Conservation (phyloP, 2,329 filamentous ascomycete genomes). For the Pseudogymnoascus sp. region DNA sequence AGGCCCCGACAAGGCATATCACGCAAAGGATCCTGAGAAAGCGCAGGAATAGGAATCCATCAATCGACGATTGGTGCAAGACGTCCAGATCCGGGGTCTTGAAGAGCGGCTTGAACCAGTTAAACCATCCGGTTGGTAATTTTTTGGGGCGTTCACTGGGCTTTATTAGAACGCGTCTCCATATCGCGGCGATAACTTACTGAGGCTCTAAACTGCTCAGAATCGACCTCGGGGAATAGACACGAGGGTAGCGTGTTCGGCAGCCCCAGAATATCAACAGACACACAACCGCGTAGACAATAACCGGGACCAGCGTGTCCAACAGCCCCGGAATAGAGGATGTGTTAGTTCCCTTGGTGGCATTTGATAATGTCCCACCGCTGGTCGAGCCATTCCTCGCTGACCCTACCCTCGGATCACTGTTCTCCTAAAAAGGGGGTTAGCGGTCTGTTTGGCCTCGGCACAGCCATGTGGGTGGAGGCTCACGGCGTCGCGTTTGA, state of each 20-base stretch:
- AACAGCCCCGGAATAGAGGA: slow-evolving; percentile 36
- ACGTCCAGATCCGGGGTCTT: slow-evolving; percentile 32
- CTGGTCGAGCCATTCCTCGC: slow-evolving; percentile 34
- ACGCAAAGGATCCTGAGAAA: slow-evolving; percentile 55
- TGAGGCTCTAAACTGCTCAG: slow-evolving; percentile 41
- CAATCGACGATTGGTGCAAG: slow-evolving; percentile 57
- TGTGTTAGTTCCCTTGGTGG: slow-evolving; percentile 34
- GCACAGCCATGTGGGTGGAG: neutral
- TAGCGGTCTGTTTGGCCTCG: neutral
- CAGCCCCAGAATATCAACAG: slow-evolving; percentile 44
- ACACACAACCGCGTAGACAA: slow-evolving; percentile 41
- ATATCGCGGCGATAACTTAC: slow-evolving; percentile 32
- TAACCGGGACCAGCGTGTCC: slow-evolving; percentile 46
- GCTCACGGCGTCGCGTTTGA: neutral
- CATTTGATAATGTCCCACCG: slow-evolving; percentile 15
- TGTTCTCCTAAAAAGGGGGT: slow-evolving; percentile 1
- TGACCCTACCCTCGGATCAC: slow-evolving; percentile 37
- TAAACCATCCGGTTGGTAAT: slow-evolving; percentile 29
- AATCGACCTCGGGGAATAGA: slow-evolving; percentile 49
- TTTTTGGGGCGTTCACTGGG: slow-evolving; percentile 26
- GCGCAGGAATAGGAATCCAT: slow-evolving; percentile 58
- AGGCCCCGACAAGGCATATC: slow-evolving; percentile 53
- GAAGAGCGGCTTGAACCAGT: slow-evolving; percentile 29
- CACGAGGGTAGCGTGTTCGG: slow-evolving; percentile 41
- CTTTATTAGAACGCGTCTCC: neutral